Percentiles rank a stretch among this genome's conserved stretches.
Conservation (phyloP, 2,329 filamentous ascomycete genomes). For the Sclerotinia spermophila region DNA sequence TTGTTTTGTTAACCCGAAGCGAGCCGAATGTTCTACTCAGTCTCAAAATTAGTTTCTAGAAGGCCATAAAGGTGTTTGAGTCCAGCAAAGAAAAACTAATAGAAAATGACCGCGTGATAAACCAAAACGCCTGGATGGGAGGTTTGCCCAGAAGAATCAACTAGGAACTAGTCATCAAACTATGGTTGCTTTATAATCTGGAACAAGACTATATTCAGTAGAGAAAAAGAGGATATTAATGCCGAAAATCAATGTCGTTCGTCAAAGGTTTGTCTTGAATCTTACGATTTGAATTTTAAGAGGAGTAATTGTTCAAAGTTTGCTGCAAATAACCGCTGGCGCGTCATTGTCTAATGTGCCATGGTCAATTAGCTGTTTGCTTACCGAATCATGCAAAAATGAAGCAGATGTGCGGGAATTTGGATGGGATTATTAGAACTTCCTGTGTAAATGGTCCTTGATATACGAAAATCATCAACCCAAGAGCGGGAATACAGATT, state of each 20-base stretch:
- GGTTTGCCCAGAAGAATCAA: not conserved
- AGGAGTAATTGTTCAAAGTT: not conserved
- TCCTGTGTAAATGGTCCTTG: too few species aligned
- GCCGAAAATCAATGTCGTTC: not conserved
- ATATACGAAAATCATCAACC: too few species aligned
- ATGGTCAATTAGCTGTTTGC: not conserved
- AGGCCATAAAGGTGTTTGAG: not conserved
- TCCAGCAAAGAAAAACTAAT: not conserved
- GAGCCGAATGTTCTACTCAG: not conserved
- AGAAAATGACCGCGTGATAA: too few species aligned
- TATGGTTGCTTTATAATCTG: not conserved
- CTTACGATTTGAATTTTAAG: not conserved
- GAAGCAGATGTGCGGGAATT: not conserved
- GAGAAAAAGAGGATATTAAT: not conserved
- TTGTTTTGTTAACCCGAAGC: too few species aligned
- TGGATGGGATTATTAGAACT: not conserved
- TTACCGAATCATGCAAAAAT: not conserved
- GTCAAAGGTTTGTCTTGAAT: not conserved
- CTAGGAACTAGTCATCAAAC: not conserved
- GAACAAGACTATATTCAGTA: rapidly evolving
- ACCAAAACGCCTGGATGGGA: not conserved
- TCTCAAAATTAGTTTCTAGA: too few species aligned
- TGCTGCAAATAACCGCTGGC: rapidly evolving
- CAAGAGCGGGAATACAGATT: too few species aligned
- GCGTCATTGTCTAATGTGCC: not conserved